Conservation (phyloP, 345 rosid species). For the Populus tremula region DNA sequence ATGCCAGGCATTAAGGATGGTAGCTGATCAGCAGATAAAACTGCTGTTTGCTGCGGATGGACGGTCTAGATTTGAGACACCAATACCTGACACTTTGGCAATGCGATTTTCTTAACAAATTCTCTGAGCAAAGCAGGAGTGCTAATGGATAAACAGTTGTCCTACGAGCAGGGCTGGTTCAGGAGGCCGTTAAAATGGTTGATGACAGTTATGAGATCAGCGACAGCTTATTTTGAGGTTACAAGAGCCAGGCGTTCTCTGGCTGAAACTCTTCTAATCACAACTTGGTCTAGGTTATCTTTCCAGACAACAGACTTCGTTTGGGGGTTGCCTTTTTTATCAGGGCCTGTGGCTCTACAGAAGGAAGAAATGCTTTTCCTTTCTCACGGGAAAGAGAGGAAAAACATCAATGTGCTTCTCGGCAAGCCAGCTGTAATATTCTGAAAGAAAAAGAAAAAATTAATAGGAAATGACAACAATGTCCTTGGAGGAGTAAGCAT, state of each 20-base stretch:
- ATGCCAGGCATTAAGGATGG: conserved; percentile 54
- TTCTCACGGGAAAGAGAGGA: conserved; percentile 57
- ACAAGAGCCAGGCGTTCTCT: conserved; percentile 83
- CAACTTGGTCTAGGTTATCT: conserved; percentile 81
- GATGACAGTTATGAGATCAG: conserved; percentile 78
- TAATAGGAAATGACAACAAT: too few relatives aligned
- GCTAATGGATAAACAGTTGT: conserved; percentile 45
- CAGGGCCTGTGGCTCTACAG: conserved; percentile 86
- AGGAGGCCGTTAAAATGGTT: conserved; percentile 58
- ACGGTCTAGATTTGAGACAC: conserved; percentile 58
- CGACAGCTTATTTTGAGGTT: conserved; percentile 75
- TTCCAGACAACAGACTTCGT: conserved; percentile 82
- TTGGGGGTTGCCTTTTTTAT: conserved; percentile 74
- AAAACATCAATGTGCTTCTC: conserved; percentile 65
- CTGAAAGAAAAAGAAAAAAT: too few relatives aligned
- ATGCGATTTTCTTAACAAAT: conserved; percentile 68
- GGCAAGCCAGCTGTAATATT: conserved; percentile 51
- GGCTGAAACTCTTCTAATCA: conserved; percentile 67
- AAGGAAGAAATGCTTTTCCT: conserved; percentile 77
- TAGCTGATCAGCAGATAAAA: conserved; percentile 67
- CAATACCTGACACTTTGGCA: conserved; percentile 66
- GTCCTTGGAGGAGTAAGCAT: too few relatives aligned
- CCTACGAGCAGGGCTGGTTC: conserved; percentile 50
- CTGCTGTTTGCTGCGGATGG: conserved; percentile 88
- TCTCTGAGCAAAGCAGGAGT: conserved; percentile 66